A percentile compares a stretch with the other conserved stretches of the same genome.
Evolutionary conservation across 495 filamentous ascomycete genomes (phyloP).

Genomic region (Neurospora sp.): DNA sequence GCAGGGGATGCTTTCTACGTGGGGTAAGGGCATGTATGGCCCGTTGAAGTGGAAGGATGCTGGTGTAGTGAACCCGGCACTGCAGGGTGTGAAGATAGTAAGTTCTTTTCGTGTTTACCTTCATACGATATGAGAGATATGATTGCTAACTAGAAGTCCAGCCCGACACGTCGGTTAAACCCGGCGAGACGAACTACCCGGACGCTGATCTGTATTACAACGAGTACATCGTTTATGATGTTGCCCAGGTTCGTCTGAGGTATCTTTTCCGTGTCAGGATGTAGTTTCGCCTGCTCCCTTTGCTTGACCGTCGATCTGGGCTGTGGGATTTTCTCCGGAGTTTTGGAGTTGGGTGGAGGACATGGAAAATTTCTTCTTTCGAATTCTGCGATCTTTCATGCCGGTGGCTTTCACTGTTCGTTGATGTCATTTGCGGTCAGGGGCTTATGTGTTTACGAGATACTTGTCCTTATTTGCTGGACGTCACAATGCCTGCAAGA

Average conservation of each 20-base stretch:
- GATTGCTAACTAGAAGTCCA: conserved; percentile 3
- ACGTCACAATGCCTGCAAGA: neutral
- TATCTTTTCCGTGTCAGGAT: conserved; percentile 65
- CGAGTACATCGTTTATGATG: conserved; percentile 73
- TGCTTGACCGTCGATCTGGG: neutral
- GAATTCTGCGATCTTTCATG: neutral
- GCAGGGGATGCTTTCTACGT: conserved; percentile 51
- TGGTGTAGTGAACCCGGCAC: conserved; percentile 43
- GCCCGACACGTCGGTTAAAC: conserved; percentile 35
- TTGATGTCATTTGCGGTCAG: neutral
- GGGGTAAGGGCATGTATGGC: conserved; percentile 48
- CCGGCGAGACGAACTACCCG: conserved; percentile 26
- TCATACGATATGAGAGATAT: neutral
- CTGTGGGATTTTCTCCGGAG: neutral
- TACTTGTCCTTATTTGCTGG: neutral
- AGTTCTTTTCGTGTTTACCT: conserved; percentile 7
- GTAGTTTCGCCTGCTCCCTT: conserved; percentile 4
- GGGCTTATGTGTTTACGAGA: neutral
- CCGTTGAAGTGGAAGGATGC: conserved; percentile 72
- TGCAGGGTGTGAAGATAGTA: conserved; percentile 58
- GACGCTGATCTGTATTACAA: conserved; percentile 42
- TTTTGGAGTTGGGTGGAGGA: neutral
- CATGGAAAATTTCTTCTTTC: neutral
- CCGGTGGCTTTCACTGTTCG: neutral
- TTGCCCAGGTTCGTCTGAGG: conserved; percentile 63